These are phyloP conservation scores for Schoenoplectus tabernaemontani DNA, from an alignment of 202 grass and related monocot genomes.

Conservation along the genomic window DNA sequence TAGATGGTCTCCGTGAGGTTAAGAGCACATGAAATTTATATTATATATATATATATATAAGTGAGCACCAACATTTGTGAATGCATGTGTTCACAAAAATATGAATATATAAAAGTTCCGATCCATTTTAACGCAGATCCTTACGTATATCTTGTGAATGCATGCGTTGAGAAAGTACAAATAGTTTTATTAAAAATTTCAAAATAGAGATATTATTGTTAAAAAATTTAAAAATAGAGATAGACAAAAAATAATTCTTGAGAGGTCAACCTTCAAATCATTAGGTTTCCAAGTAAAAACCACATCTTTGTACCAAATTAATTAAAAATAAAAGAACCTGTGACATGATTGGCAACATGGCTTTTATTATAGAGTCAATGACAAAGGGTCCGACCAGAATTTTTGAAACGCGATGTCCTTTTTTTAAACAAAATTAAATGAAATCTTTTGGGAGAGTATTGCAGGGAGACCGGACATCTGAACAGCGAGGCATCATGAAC, in stretches of 20 bases:
- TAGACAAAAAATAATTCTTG: background rate
- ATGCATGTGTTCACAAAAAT: too few relatives aligned
- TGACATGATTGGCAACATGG: background rate
- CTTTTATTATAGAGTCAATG: background rate
- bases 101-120: too few relatives aligned
- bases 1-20: too few relatives aligned
- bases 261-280: conserved; percentile 10
- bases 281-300: background rate
- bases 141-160: too few relatives aligned
- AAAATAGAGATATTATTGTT: too few relatives aligned
- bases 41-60: too few relatives aligned
- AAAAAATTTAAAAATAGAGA: too few relatives aligned
- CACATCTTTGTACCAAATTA: background rate
- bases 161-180: too few relatives aligned
- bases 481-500: background rate
- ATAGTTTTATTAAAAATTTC: too few relatives aligned
- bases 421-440: background rate
- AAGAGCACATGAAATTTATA: too few relatives aligned
- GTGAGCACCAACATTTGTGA: too few relatives aligned
- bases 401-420: background rate
- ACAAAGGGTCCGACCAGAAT: background rate
- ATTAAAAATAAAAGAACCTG: background rate
- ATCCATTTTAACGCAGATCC: too few relatives aligned
- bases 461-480: background rate
- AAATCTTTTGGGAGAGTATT: background rate